Evolutionary conservation across 768 basidiomycete genomes (phyloP).

Genomic region (Amanita muscaria): DNA sequence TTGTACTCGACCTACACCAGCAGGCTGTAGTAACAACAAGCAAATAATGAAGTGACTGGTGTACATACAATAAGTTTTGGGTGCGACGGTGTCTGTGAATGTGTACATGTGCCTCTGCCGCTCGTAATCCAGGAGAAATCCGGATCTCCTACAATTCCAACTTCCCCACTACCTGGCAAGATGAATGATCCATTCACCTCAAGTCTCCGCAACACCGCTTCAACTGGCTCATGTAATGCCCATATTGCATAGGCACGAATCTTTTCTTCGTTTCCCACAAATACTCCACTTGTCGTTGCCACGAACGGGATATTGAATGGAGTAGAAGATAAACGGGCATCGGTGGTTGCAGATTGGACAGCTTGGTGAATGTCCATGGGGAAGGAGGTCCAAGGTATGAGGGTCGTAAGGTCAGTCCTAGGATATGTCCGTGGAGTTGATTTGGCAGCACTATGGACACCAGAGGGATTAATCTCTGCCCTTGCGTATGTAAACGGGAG

Average conservation of each 20-base stretch:
- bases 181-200: constrained; percentile 11
- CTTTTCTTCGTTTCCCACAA: neutral
- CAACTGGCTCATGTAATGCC: constrained; percentile 9
- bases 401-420: constrained; percentile 7
- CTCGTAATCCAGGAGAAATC: constrained; percentile 12
- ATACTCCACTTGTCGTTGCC: neutral
- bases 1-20: constrained; percentile 13
- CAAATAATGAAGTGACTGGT: neutral
- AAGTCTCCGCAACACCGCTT: constrained; percentile 10
- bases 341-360: constrained; percentile 10
- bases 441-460: constrained; percentile 5
- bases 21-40: constrained; percentile 3
- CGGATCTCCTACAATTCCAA: constrained; percentile 6
- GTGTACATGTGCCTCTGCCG: no score
- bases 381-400: constrained; percentile 11
- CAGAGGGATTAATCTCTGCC: constrained; percentile 2
- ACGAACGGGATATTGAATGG: constrained; percentile 3
- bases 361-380: constrained; percentile 9
- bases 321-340: constrained; percentile 8
- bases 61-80: constrained; percentile 12
- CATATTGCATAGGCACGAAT: constrained; percentile 5
- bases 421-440: constrained; percentile 5
- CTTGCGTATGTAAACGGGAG: constrained; percentile 9
- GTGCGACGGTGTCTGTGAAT: constrained; percentile 4
- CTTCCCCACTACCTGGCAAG: constrained; percentile 7